Evolutionary conservation across 257 asterid genomes (phyloP).

Genomic region (Catharanthus roseus): DNA sequence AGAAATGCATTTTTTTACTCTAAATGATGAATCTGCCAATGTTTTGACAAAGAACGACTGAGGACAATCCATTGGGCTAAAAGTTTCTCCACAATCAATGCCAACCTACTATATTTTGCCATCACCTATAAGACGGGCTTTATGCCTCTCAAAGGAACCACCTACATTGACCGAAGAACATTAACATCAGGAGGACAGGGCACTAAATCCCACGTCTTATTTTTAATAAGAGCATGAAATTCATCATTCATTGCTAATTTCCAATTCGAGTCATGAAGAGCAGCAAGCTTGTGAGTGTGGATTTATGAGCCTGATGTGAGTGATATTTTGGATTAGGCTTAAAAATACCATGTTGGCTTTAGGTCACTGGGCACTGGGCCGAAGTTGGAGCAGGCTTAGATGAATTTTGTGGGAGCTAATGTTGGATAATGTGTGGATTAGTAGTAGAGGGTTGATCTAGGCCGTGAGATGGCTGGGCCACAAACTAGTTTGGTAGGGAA

Average conservation of each 20-base stretch:
- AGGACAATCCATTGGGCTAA: not conserved
- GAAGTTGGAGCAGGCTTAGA: not conserved
- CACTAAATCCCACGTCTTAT: too few species aligned
- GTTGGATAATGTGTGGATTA: too few species aligned
- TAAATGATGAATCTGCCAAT: too few species aligned
- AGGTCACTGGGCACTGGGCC: not conserved
- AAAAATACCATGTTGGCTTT: not conserved
- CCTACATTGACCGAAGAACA: too few species aligned
- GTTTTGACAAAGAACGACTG: too few species aligned
- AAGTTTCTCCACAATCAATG: not conserved
- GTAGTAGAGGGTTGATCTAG: not conserved
- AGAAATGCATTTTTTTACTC: too few species aligned
- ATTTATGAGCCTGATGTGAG: not conserved
- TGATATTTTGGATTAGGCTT: not conserved
- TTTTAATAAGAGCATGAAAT: not conserved
- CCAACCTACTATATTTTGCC: too few species aligned
- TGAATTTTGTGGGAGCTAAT: not conserved
- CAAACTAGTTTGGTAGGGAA: not conserved
- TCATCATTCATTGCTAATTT: not conserved
- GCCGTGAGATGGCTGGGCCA: too few species aligned
- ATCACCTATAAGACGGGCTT: too few species aligned
- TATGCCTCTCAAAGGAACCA: too few species aligned
- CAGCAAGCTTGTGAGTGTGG: not conserved
- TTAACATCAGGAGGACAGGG: too few species aligned
- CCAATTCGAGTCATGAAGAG: not conserved